Percentiles rank a stretch among this genome's conserved stretches.
Conservation (phyloP, 2,329 filamentous ascomycete species). For the Colletotrichum godetiae region DNA sequence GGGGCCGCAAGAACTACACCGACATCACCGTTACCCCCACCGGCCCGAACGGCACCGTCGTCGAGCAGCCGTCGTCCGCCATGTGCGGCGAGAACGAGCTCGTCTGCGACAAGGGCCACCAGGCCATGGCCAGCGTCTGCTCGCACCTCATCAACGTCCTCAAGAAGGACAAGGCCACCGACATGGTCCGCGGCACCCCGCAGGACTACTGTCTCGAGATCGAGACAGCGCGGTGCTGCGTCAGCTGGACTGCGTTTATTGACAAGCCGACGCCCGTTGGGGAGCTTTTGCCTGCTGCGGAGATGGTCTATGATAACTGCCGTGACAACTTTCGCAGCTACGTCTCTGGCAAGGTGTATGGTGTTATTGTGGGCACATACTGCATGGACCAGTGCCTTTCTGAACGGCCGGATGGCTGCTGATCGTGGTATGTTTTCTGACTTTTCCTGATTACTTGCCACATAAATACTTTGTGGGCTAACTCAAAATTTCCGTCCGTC, state of each 20-base stretch:
- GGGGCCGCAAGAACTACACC: not conserved
- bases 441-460: not conserved
- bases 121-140: not conserved
- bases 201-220: not conserved
- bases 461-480: not conserved
- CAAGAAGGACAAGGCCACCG: not conserved
- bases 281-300: not conserved
- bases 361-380: not conserved
- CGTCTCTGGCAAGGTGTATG: not conserved
- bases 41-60: no score
- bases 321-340: not conserved
- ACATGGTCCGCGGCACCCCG: not conserved
- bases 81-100: not conserved
- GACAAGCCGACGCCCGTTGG: not conserved
- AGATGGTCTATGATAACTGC: not conserved
- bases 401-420: not conserved
- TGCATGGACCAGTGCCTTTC: not conserved
- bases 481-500: not conserved
- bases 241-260: not conserved
- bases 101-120: not conserved
- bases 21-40: not conserved
- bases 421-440: not conserved
- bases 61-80: no score
- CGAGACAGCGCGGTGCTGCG: not conserved
- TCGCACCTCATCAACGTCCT: not conserved